A percentile compares a stretch with the other conserved stretches of the same genome.
phyloP scores from a whole-genome alignment of 345 rosid species.

The Cardamine chenopodiifolia region DNA sequence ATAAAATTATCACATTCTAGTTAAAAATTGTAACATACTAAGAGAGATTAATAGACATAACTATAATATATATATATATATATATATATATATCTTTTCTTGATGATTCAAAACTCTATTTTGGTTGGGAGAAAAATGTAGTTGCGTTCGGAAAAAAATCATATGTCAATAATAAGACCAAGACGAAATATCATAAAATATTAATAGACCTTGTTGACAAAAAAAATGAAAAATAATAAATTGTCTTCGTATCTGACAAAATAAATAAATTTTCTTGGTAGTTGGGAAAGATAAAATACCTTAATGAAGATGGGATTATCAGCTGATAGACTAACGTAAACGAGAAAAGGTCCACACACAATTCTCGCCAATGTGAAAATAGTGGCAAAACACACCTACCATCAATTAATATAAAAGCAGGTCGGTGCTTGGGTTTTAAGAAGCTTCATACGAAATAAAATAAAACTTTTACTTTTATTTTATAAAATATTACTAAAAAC shows the following conservation, averaged over 20 bases:
- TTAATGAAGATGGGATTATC: conserved; percentile 43
- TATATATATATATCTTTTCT: not conserved
- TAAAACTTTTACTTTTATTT: not conserved
- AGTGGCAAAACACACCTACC: conserved; percentile 43
- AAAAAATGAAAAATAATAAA: not conserved
- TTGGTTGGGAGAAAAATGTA: not conserved
- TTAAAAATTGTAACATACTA: not conserved
- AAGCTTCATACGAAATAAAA: not conserved
- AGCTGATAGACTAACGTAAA: conserved; percentile 39
- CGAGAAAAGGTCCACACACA: conserved; percentile 44
- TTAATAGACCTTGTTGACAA: not conserved
- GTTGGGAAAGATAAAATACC: conserved; percentile 20
- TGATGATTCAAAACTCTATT: not conserved
- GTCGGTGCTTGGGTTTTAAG: not conserved
- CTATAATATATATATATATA: not conserved
- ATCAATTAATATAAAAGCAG: not conserved
- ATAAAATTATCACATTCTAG: not conserved
- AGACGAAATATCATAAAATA: not conserved
- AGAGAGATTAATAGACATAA: not conserved
- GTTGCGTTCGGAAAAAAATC: not conserved
- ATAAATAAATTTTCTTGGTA: not conserved
- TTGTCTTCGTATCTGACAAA: no score
- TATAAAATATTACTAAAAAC: not conserved
- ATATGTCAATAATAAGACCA: not conserved
- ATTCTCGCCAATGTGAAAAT: conserved; percentile 46